Evolutionary conservation across 1,139 yeast species (phyloP), one percentile per base, ranked within the genome.

Genomic region (Hanseniaspora gamundiae): DNA sequence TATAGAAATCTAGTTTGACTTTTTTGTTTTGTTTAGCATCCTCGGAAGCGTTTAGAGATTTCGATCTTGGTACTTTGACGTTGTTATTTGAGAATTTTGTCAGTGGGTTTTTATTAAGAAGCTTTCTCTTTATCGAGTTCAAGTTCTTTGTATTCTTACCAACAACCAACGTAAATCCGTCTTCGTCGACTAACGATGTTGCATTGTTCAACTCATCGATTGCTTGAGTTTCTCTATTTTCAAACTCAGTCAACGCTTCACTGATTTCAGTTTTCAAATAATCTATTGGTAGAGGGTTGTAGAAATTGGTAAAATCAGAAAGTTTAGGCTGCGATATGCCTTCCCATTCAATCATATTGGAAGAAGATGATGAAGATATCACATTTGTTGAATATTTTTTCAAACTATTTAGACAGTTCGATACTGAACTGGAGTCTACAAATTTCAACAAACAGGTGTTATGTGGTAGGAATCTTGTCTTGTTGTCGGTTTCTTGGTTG

Each of bases 101-200:
- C 50, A 61, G 42, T 38, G 64, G 64, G 39, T 61, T 60, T 35
- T 47, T 56, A 43, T 58, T 56, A 40, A 57, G 45, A 22, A 58
- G 56, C 44, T 56, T 58, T 58, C 60, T 49, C 58, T 67, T 48
- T 52, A 62, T 50, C 43, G 60, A 47, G 45, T 60, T 60, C 48
- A 60, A 48, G 10, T 93, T 80, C 68, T 84, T 86, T 51, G 94
- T 74, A 59, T 84, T 88, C 42, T 82, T 71, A 7, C 94, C 88
- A 27, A 86, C 94, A 43, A 88, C 97, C 57, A 84, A 65, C 0
- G 94, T 86, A 64, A 88, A 88, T 2, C 96, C 97, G 59, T 88
- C 96, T 51, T 83, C 95, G 60, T 88, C 97, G 9, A 84, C 91
- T 29, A 78, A 60, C 42, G 73, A 71, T 30, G 75, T 68, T 66